These are phyloP conservation scores for Diplodia scrobiculata DNA, from an alignment of 2,329 filamentous ascomycete genomes.

Conservation along the genomic window DNA sequence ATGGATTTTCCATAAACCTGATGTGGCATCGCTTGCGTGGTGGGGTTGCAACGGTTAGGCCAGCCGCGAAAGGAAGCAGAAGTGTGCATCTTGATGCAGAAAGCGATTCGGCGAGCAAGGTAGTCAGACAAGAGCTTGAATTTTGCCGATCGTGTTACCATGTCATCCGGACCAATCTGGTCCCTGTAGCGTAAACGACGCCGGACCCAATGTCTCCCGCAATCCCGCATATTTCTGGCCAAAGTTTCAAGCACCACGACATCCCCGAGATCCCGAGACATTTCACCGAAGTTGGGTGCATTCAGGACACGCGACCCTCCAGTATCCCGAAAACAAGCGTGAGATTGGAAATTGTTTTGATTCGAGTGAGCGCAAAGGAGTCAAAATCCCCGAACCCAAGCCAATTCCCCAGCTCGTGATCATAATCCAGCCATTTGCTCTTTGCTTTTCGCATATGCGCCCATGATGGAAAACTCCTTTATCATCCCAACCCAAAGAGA, in stretches of 20 bases:
- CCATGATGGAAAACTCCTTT: slow-evolving; percentile 22
- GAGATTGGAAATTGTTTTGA: slow-evolving; percentile 25
- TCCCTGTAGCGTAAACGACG: not conserved
- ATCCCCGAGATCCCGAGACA: not conserved
- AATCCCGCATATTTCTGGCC: not conserved
- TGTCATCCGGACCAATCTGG: not conserved
- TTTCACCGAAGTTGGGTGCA: not conserved
- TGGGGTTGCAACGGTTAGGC: not conserved
- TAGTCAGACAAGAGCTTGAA: not conserved
- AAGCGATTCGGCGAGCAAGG: not conserved
- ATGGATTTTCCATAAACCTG: no score
- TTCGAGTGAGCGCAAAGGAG: slow-evolving; percentile 26
- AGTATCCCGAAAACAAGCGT: not conserved
- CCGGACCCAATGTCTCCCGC: not conserved
- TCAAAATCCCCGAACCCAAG: slow-evolving; percentile 16
- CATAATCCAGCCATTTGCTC: slow-evolving; percentile 24
- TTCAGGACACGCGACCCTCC: not conserved
- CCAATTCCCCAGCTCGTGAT: slow-evolving; percentile 22
- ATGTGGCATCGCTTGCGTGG: no score
- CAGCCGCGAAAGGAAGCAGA: not conserved
- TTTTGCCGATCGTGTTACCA: not conserved
- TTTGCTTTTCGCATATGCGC: slow-evolving; percentile 19
- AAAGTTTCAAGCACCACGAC: not conserved
- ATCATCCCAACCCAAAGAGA: slow-evolving; percentile 12
- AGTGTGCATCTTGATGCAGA: not conserved